These are phyloP conservation scores for Retiboletus flavoniger DNA, from an alignment of 1,284 basidiomycete species.

Conservation along the genomic window DNA sequence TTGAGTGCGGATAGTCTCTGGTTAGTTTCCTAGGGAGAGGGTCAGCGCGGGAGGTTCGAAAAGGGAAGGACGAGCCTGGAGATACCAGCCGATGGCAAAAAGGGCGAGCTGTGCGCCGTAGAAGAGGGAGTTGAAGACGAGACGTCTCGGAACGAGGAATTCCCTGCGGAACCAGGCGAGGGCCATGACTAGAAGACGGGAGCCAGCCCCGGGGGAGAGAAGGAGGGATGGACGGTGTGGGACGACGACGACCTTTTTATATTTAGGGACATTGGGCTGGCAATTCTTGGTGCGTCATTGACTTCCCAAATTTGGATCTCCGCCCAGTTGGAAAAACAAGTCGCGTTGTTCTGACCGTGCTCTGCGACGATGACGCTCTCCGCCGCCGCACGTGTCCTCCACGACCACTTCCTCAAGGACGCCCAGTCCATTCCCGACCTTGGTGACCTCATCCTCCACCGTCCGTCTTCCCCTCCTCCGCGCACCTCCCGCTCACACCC, in stretches of 20 bases:
- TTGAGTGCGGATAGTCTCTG: constrained; percentile 69
- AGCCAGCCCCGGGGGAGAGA: constrained; percentile 6
- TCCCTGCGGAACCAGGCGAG: constrained; percentile 71
- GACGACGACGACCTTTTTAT: neutral
- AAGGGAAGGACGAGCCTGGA: constrained; percentile 51
- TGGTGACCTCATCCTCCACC: constrained; percentile 56
- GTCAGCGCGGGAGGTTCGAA: neutral
- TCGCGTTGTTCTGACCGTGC: neutral
- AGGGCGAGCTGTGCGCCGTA: constrained; percentile 69
- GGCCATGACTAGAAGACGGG: constrained; percentile 44
- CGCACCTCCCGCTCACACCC: constrained; percentile 8
- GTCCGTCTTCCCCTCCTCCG: constrained; percentile 40
- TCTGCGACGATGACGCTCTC: constrained; percentile 40
- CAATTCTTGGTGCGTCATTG: neutral
- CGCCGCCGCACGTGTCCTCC: constrained; percentile 62
- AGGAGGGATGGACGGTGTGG: neutral
- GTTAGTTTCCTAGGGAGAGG: constrained; percentile 55
- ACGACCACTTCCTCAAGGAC: constrained; percentile 69
- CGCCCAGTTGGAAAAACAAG: neutral
- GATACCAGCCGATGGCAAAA: constrained; percentile 79
- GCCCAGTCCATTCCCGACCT: constrained; percentile 70
- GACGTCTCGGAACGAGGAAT: constrained; percentile 59
- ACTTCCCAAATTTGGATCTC: neutral
- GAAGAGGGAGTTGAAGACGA: constrained; percentile 74
- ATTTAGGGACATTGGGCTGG: neutral